A percentile compares a stretch with the other conserved stretches of the same genome.
These are phyloP conservation scores for Ogataea henricii DNA, from an alignment of 805 yeast species.

Conservation along the genomic window DNA sequence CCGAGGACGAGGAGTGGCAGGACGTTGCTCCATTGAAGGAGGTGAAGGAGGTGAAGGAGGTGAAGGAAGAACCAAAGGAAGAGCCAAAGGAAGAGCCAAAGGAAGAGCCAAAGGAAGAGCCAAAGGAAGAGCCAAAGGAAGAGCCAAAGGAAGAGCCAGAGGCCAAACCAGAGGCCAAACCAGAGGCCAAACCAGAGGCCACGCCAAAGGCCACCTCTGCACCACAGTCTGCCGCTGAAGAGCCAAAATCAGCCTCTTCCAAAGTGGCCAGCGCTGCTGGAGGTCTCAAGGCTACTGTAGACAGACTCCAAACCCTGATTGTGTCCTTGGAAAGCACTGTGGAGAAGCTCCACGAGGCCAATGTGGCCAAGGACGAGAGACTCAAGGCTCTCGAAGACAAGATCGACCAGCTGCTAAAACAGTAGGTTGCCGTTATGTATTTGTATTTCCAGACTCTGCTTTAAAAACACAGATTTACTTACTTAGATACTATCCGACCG, in stretches of 20 bases:
- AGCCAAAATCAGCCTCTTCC: slow-evolving; percentile 34
- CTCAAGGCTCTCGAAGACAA: slow-evolving; percentile 60
- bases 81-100: slow-evolving; percentile 13
- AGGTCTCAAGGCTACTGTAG: slow-evolving; percentile 72
- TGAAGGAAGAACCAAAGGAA: slow-evolving; percentile 7
- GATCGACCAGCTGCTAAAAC: slow-evolving; percentile 54
- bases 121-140: slow-evolving; percentile 12
- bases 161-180: slow-evolving; percentile 8
- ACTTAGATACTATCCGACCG: background rate
- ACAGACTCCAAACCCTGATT: slow-evolving; percentile 61
- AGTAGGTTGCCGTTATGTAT: slow-evolving; percentile 24
- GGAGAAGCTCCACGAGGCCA: slow-evolving; percentile 50
- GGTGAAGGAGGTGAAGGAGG: slow-evolving; percentile 8
- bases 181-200: no score
- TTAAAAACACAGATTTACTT: background rate
- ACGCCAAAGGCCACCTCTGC: slow-evolving; percentile 3
- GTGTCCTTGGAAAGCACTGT: slow-evolving; percentile 58
- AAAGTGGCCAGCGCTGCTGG: slow-evolving; percentile 47
- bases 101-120: slow-evolving; percentile 14
- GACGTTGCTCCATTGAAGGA: slow-evolving; percentile 8
- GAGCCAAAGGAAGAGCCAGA: slow-evolving; percentile 7
- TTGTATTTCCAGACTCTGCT: background rate
- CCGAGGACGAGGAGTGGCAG: slow-evolving; percentile 35
- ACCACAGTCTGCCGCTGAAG: background rate
- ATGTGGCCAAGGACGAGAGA: slow-evolving; percentile 65